Evolutionary conservation across 129 eudicot species (phyloP).

Genomic region (Ambrosia artemisiifolia): DNA sequence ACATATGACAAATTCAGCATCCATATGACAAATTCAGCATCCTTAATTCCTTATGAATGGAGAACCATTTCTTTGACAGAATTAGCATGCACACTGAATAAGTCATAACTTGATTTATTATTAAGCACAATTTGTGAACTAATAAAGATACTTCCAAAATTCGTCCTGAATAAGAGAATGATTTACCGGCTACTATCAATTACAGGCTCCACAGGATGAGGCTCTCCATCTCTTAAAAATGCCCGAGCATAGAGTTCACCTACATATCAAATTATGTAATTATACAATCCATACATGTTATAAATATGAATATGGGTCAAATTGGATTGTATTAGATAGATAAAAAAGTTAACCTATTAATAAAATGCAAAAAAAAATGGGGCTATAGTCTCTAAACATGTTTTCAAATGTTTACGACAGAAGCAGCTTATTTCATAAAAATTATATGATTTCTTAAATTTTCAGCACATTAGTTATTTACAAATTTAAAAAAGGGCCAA

Average conservation of each 20-base stretch:
- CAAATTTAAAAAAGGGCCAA: neutral
- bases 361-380: neutral
- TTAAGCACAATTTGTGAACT: neutral
- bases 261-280: constrained; percentile 17
- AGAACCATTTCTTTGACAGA: too few species aligned
- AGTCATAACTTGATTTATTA: neutral
- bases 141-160: constrained; percentile 2
- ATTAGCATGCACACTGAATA: too few species aligned
- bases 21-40: too few species aligned
- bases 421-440: too few species aligned
- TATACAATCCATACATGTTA: neutral
- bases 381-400: neutral
- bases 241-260: constrained; percentile 99
- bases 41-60: too few species aligned
- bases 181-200: constrained; percentile 98
- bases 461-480: neutral
- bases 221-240: constrained; percentile 95
- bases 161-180: neutral
- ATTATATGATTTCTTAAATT: too few species aligned
- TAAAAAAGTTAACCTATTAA: neutral
- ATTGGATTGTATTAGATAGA: neutral
- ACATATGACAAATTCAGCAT: too few species aligned
- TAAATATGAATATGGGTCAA: neutral
- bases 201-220: constrained; percentile 97
- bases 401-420: neutral